Percentiles rank a stretch among this genome's conserved stretches.
Evolutionary conservation across 2,329 filamentous ascomycete species (phyloP).

Genomic region (Trichoderma asperellum): DNA sequence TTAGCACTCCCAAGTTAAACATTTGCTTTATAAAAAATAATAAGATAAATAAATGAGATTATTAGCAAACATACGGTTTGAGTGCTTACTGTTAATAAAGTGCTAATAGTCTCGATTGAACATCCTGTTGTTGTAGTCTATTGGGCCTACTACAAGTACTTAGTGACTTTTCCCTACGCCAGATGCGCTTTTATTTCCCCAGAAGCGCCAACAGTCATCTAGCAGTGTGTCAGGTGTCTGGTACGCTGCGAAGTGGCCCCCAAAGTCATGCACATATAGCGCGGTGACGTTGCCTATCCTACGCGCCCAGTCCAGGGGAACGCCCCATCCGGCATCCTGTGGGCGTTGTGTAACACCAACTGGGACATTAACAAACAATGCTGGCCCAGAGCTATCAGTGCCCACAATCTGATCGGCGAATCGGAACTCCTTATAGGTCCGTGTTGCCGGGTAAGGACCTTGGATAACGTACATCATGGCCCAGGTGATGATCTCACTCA

Average conservation of each 20-base stretch:
- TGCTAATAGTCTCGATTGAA: background rate
- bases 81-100: background rate
- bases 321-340: background rate
- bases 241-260: background rate
- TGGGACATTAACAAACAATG: background rate
- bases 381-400: background rate
- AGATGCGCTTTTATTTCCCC: background rate
- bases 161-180: background rate
- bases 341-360: background rate
- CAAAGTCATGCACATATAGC: background rate
- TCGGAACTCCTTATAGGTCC: background rate
- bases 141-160: background rate
- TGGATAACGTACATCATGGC: background rate
- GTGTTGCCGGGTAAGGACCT: background rate
- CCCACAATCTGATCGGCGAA: background rate
- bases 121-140: background rate
- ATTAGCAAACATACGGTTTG: background rate
- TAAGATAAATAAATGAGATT: no score
- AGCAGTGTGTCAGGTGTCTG: background rate
- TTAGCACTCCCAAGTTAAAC: no score
- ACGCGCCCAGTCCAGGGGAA: background rate
- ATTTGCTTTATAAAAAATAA: no score
- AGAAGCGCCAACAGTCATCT: background rate
- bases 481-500: background rate
- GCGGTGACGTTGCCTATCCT: background rate